Percentiles rank a stretch among this genome's conserved stretches.
These are phyloP conservation scores for Aspergillus eucalypticola DNA, from an alignment of 2,329 filamentous ascomycete genomes.

Conservation along the genomic window DNA sequence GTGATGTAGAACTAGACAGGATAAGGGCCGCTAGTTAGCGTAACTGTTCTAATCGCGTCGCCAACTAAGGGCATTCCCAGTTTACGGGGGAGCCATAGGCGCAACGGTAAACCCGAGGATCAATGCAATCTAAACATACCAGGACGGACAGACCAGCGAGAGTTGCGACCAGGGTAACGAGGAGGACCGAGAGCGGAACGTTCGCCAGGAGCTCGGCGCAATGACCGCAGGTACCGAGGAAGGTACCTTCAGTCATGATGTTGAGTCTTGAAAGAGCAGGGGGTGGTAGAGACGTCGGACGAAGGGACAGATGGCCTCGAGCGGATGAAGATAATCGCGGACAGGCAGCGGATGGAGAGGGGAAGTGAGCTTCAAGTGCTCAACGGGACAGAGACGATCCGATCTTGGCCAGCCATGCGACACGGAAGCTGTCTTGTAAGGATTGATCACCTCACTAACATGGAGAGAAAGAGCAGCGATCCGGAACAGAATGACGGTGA, in stretches of 20 bases:
- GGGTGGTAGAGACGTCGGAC: background rate
- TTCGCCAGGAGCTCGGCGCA: conserved; percentile 33
- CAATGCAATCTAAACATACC: conserved; percentile 27
- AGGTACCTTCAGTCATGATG: conserved; percentile 32
- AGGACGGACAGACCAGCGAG: conserved; percentile 34
- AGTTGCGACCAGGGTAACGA: conserved; percentile 32
- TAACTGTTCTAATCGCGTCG: background rate
- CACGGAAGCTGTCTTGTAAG: conserved; percentile 16
- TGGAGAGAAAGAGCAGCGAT: conserved; percentile 4
- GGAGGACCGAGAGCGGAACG: conserved; percentile 32
- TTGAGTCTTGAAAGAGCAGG: background rate
- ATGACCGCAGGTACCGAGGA: conserved; percentile 33
- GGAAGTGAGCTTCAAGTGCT: conserved; percentile 22
- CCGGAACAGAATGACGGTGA: background rate
- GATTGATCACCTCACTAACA: conserved; percentile 9
- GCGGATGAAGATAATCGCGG: background rate
- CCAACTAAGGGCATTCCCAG: background rate
- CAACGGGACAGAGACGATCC: conserved; percentile 21
- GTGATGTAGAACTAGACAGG: conserved; percentile 61
- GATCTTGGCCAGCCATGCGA: conserved; percentile 28
- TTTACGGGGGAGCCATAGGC: background rate
- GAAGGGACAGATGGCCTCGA: background rate
- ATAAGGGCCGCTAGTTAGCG: background rate
- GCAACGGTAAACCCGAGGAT: background rate
- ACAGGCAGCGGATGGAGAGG: conserved; percentile 6